A percentile compares a stretch with the other conserved stretches of the same genome.
phyloP scores from a whole-genome alignment of 208 protist genomes.

The Trypanosoma rangeli region DNA sequence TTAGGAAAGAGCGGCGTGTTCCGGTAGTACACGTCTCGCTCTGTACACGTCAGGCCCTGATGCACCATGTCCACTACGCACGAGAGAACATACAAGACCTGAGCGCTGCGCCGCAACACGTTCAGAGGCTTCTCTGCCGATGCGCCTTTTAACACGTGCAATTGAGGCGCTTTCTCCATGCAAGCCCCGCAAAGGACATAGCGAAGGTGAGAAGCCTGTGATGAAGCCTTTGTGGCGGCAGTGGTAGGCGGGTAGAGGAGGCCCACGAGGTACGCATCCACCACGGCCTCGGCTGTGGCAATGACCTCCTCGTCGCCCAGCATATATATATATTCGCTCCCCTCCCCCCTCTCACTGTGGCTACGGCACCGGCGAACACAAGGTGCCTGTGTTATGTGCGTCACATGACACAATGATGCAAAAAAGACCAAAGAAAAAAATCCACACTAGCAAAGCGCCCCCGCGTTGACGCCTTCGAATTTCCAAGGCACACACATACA shows the following conservation, averaged over 20 bases:
- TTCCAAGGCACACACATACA: too few relatives aligned
- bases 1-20: conserved; percentile 51
- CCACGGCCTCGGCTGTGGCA: conserved; percentile 23
- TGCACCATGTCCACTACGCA: conserved; percentile 24
- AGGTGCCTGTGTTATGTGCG: background rate
- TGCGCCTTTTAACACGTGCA: background rate
- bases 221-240: conserved; percentile 6
- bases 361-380: background rate
- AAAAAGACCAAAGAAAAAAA: conserved; percentile 16
- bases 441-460: background rate
- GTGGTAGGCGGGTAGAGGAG: conserved; percentile 1
- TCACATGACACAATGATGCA: background rate
- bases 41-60: conserved; percentile 44
- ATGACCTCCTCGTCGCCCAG: conserved; percentile 18
- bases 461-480: background rate
- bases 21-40: conserved; percentile 81
- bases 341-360: background rate
- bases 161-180: too few relatives aligned
- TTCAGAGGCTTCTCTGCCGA: background rate
- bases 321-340: background rate
- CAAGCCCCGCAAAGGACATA: background rate
- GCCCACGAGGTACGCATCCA: conserved; percentile 15
- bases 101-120: conserved; percentile 14
- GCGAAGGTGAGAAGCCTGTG: background rate
- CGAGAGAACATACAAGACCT: conserved; percentile 21